Evolutionary conservation across 2,329 filamentous ascomycete genomes (phyloP), one percentile per base, ranked within the genome.

Genomic region (Fusarium pseudograminearum): DNA sequence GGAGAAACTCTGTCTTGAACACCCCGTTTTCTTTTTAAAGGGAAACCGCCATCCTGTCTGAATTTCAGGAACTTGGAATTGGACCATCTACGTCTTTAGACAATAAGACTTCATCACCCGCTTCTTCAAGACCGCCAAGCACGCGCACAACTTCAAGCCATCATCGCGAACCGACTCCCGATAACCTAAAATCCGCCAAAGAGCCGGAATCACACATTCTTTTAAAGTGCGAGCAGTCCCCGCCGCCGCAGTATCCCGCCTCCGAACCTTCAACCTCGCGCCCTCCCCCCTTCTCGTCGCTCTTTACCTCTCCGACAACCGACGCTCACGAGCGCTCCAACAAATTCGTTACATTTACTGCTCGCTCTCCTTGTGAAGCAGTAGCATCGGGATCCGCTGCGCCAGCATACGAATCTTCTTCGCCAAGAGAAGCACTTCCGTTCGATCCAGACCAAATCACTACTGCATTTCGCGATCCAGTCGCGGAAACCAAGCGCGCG

Each of bases 401-500:
- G 42, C 87, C 88, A 67, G 86, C 87, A 26, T 89, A 89, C 80
- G 83, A 84, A 63, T 80, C 83, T 22, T 73, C 79, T 54, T 62
- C 60, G 20, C 61, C 63, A 4, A 61, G 46, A 72, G 78, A 79
- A 45, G 76, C 81, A 11, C 78, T 78, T 60, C 79, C 80, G 31
- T 80, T 80, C 48, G 77, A 79, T 33, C 70, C 77, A 11, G 76
- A 78, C 57, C 77, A 80, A 54, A 75, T 78, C 51, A 74, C 80
- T 30, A 76, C 76, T 58, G 81, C 78, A 40, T 83, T 85, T 61
- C 81, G 83, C 74, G 84, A 88, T 73, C 80, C 83, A 60, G 81
- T 86, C 69, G 88, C 89, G 71, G 93, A 97, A 78, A 95, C 93
- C 76, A 97, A 97, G 82, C 90, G 91, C 75, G 92, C 90, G 53